Evolutionary conservation across 305 asterid species (phyloP), one percentile per base, ranked within the genome.

Genomic region (Petunia hybrid): DNA sequence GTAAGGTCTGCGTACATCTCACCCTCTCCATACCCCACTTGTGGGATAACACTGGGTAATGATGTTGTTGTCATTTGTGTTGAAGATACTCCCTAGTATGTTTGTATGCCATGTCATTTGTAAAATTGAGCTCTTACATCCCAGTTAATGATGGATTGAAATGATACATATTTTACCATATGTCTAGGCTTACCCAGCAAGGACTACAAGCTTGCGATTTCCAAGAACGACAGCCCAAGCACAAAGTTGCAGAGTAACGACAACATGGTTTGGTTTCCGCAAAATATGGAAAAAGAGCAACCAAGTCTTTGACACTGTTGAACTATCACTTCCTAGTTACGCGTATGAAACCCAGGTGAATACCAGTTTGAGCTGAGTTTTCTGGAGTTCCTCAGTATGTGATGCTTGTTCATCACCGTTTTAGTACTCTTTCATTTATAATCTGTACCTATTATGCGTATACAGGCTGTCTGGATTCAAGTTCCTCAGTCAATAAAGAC

Each of bases 401-500:
- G 81, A 56, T 60, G 38, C 31, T 9, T 80, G 70, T 60, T 82
- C 40, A 14, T 56, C 80, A 39, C 77, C 83, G 55, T 75, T 57
- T 57, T 78, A 41, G 75, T 68, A 55, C 84, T 75, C 77, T 76
- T 73, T 73, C 80, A 57, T 81, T 61, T 42, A 36, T 71, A 9
- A 65, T 38, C 79, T 76, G 42, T 78, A 75, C 57, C 77, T 70
- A 60, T 81, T 42, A 81, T 70, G 61, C 60, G 22, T 51, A 41
- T 57, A 70, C 86, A 95, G 98, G 99, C 99, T 88, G 98, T 91
- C 84, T 96, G 99, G 99, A 85, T 92, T 87, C 95, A 91, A 83
- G 98, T 94, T 86, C 97, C 95, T 57, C 93, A 91, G 75, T 89
- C 95, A 40, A 87, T 91, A 76, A 94, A 94, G 88, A 86, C 84